Base-by-base conservation (phyloP, 192 early-diverging fungal species). In the Coemansia sp. region DNA sequence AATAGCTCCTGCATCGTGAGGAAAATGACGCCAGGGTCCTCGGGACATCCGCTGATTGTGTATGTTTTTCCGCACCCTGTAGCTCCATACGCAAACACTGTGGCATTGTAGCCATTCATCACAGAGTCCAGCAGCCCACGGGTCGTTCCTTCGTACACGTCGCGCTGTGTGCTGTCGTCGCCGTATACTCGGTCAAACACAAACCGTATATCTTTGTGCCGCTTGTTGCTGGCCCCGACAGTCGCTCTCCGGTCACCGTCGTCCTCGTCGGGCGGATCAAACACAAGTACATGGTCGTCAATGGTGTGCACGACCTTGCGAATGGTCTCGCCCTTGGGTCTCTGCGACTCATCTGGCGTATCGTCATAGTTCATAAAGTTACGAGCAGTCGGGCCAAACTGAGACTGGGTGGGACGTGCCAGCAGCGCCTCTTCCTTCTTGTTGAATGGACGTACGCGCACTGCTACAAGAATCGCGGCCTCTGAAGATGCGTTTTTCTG, bases 41-140 rank as follows among this genome's bases (percentile, higher is more conserved):
- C 49, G 9, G 66, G 65, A 19, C 81, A 80, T 9, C 86, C 87
- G 17, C 76, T 78, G 53, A 92, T 92, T 0, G 91, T 95, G 58
- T 91, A 83, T 5, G 92, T 93, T 44, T 95, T 95, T 11, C 92
- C 92, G 29, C 85, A 87, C 7, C 90, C 91, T 7, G 91, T 87
- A 3, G 80, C 83, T 23, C 86, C 87, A 34, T 95, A 95, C 0
- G 91, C 91, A 73, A 95, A 95, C n/a, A 91, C 84, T 5, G 90
- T 93, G 23, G 89, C 83, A 54, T 95, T 92, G 70, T 82, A 94
- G 11, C 91, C 92, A 27, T 79, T 54, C 60, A 90, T 72, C 13
- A 91, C 85, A 0, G 78, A 78, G 37, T 84, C 80, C 30, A 92
- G 73, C 28, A 91, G 66, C 6, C 79, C 78, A 26, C 71, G 75